Evolutionary conservation across 164 flowering plant species (phyloP), one percentile per base, ranked within the genome.

Genomic region (Taxillus chinensis): DNA sequence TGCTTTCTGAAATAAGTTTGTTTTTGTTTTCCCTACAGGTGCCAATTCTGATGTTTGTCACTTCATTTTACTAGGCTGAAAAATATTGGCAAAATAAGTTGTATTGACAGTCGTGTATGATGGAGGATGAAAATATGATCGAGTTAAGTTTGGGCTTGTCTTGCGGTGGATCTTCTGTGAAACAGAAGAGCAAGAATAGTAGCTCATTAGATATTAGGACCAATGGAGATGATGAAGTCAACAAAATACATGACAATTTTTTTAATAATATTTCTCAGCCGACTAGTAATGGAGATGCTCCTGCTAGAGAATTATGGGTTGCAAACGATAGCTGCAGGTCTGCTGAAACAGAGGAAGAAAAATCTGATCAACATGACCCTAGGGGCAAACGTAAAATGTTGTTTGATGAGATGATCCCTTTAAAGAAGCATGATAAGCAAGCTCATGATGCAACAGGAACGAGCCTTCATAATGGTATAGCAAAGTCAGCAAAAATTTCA

Each of bases 111-210:
- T 7, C 3, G 39, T 0, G 9, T 38, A 67, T 57, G 59, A 93
- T 93, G 99, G 99, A 89, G 59, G 89, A 88, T 64, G 95, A 85
- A 7, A 80, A 76, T 75, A 89, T 86, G 41, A 83, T 93, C 69
- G 96, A 88, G 72, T 81, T 93, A 64, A 84, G 97, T 73, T 81
- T 93, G 76, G 89, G 88, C 59, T 72, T 88, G 38, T 80, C 88
- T 54, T 84, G 75, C 71, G 95, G 96, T 60, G 83, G 85, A 60
- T 77, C 83, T 53, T 71, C 86, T 73, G 76, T 74, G 53, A 82
- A 85, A 70, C 60, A 70, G 8, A 87, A 80, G 73, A 72, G 67
- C 63, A 86, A 79, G 73, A 77, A 62, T 70, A 77, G 72, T 59
- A 68, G 70, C 73, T 65, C 78, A 27, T 77, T 77, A 5, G 90